Evolutionary conservation across 2,329 filamentous ascomycete genomes (phyloP).

Genomic region (Colletotrichum spinosum): DNA sequence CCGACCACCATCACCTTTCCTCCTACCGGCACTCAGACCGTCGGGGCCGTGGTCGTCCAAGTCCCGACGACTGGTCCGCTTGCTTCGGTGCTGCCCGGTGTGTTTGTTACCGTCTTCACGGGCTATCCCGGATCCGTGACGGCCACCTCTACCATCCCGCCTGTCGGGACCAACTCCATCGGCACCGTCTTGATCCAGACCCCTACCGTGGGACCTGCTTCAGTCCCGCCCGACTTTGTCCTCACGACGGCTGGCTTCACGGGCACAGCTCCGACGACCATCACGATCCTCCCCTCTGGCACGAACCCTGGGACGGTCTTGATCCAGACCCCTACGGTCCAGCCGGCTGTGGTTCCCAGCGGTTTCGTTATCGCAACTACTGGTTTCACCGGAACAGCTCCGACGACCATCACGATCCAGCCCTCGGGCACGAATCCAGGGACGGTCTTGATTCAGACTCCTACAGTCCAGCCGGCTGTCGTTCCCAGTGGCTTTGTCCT

Average conservation of each 20-base stretch:
- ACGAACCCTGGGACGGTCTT: background rate
- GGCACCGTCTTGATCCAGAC: constrained; percentile 29
- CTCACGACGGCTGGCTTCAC: background rate
- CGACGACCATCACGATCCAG: constrained; percentile 7
- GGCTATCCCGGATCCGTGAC: constrained; percentile 18
- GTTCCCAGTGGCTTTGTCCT: constrained; percentile 1
- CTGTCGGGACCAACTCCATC: constrained; percentile 4
- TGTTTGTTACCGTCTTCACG: constrained; percentile 23
- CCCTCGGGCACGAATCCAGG: constrained; percentile 11
- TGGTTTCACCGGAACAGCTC: background rate
- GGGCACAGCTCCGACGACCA: background rate
- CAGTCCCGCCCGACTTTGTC: constrained; percentile 9
- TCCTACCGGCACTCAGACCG: constrained; percentile 9
- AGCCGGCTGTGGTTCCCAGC: background rate
- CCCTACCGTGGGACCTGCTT: background rate
- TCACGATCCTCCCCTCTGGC: background rate
- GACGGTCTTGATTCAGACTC: constrained; percentile 8
- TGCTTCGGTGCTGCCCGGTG: background rate
- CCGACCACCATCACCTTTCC: constrained; percentile 21
- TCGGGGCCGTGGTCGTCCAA: constrained; percentile 19
- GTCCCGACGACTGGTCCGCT: constrained; percentile 7
- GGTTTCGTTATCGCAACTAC: constrained; percentile 8
- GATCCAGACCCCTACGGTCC: background rate
- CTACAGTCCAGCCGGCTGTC: background rate
- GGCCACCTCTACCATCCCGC: constrained; percentile 22